Conservation (phyloP, 2,329 filamentous ascomycete species). For the Botrytis pseudocinerea region DNA sequence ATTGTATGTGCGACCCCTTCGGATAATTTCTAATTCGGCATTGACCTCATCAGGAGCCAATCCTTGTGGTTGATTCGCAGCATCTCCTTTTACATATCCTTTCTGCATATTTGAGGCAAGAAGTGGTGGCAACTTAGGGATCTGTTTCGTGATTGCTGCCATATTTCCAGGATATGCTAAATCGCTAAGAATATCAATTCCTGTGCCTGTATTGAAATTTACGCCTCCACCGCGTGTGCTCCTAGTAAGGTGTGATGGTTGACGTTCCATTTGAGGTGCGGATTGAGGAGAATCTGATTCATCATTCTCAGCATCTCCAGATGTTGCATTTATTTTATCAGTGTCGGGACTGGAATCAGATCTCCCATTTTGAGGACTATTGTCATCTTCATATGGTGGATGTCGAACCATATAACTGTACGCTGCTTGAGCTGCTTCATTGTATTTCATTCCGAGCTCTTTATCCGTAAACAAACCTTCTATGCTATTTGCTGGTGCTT, state of each 20-base stretch:
- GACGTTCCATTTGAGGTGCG: constrained; percentile 62
- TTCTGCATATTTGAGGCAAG: constrained; percentile 34
- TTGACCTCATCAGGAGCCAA: constrained; percentile 27
- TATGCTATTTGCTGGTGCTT: constrained; percentile 60
- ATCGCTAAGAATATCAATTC: constrained; percentile 60
- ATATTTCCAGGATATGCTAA: constrained; percentile 61
- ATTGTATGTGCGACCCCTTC: constrained; percentile 37
- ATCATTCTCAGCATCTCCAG: constrained; percentile 52
- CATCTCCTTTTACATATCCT: constrained; percentile 33
- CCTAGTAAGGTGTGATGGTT: constrained; percentile 63
- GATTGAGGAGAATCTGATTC: constrained; percentile 51
- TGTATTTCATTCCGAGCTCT: constrained; percentile 66
- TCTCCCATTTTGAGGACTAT: constrained; percentile 48
- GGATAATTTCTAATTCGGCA: constrained; percentile 39
- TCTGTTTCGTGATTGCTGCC: constrained; percentile 36
- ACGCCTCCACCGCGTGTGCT: constrained; percentile 56
- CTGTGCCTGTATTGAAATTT: constrained; percentile 56
- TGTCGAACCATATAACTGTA: constrained; percentile 63
- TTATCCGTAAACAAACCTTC: constrained; percentile 72
- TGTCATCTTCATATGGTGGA: constrained; percentile 34
- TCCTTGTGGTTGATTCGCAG: constrained; percentile 27
- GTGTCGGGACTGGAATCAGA: constrained; percentile 45
- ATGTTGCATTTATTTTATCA: constrained; percentile 50
- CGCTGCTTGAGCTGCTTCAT: constrained; percentile 60
- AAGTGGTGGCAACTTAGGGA: constrained; percentile 39